Conservation (phyloP, 495 filamentous ascomycete species). For the Aspergillus coremiiformis region DNA sequence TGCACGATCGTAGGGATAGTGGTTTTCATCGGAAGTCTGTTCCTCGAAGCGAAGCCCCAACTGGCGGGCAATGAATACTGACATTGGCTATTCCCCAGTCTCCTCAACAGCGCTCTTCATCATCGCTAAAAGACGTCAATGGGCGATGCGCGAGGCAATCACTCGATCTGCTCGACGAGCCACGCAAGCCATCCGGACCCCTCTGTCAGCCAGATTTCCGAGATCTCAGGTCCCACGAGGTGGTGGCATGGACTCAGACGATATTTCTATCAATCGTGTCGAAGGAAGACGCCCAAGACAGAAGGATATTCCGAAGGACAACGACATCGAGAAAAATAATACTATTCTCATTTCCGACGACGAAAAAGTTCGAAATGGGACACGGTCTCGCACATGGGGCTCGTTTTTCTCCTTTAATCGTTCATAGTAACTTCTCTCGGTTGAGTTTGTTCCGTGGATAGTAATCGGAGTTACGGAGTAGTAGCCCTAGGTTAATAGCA, state of each 20-base stretch:
- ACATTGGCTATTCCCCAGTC: constrained; percentile 18
- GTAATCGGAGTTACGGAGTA: too few relatives aligned
- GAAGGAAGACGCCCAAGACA: background rate
- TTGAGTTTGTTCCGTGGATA: background rate
- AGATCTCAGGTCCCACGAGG: constrained; percentile 1
- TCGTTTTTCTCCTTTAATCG: background rate
- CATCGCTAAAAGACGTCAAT: constrained; percentile 47
- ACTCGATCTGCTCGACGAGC: constrained; percentile 38
- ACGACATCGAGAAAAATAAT: background rate
- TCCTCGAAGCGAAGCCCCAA: too few relatives aligned
- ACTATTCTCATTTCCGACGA: background rate
- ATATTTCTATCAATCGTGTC: background rate
- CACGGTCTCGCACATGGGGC: background rate
- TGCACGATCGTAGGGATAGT: constrained; percentile 21
- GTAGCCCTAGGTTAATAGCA: background rate
- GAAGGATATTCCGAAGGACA: background rate
- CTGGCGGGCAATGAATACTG: too few relatives aligned
- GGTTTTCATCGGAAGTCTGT: constrained; percentile 22
- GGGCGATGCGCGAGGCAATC: constrained; percentile 42
- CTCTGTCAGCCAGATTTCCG: constrained; percentile 18
- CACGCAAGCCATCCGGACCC: constrained; percentile 24
- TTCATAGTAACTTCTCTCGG: background rate
- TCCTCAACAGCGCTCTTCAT: constrained; percentile 41
- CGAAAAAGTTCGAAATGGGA: background rate
- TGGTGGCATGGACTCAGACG: background rate